phyloP scores from a whole-genome alignment of 768 basidiomycete genomes.

The Lentinula sp. region DNA sequence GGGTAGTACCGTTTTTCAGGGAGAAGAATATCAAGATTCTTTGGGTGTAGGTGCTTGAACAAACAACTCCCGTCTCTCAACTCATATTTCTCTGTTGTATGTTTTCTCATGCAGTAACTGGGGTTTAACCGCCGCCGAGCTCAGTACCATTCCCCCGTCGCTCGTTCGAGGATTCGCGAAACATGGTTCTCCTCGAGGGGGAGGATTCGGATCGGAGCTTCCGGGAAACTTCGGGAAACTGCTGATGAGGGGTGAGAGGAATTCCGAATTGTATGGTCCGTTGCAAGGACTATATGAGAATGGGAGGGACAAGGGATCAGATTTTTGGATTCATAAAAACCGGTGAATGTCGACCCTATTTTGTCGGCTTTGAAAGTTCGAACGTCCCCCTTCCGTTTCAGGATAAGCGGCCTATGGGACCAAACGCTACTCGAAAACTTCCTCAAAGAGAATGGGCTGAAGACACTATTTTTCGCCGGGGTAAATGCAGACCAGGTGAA shows the following conservation, averaged over 20 bases:
- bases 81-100: background rate
- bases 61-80: background rate
- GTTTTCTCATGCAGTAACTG: slow-evolving; percentile 42
- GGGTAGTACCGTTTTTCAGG: slow-evolving; percentile 42
- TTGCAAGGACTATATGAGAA: slow-evolving; percentile 49
- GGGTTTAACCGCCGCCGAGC: slow-evolving; percentile 63
- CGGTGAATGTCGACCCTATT: slow-evolving; percentile 26
- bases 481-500: slow-evolving; percentile 64
- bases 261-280: slow-evolving; percentile 59
- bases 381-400: slow-evolving; percentile 12
- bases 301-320: slow-evolving; percentile 48
- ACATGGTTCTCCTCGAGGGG: slow-evolving; percentile 22
- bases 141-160: slow-evolving; percentile 55
- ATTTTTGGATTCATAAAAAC: slow-evolving; percentile 73
- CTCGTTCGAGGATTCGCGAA: slow-evolving; percentile 51
- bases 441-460: slow-evolving; percentile 57
- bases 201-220: slow-evolving; percentile 51
- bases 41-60: slow-evolving; percentile 46
- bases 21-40: slow-evolving; percentile 48
- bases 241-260: slow-evolving; percentile 51
- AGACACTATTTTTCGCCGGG: slow-evolving; percentile 55
- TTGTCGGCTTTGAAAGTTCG: no score
- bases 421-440: slow-evolving; percentile 59
- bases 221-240: slow-evolving; percentile 49
- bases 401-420: slow-evolving; percentile 65